A percentile compares a stretch with the other conserved stretches of the same genome.
These are phyloP conservation scores for Exserohilum rostratum DNA, from an alignment of 2,329 filamentous ascomycete genomes.

Conservation along the genomic window DNA sequence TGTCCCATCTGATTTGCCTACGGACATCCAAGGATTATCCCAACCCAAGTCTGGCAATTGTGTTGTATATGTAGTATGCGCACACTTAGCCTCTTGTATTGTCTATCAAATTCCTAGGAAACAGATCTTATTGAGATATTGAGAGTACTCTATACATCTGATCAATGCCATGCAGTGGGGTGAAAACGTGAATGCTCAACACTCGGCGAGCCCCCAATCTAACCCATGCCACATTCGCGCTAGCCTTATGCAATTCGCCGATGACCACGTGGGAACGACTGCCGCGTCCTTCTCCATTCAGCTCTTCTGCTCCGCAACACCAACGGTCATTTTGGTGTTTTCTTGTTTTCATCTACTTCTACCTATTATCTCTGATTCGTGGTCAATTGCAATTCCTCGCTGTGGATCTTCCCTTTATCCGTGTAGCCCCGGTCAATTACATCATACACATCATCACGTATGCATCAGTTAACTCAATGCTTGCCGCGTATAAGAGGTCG, in stretches of 20 bases:
- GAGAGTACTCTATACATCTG: too few species aligned
- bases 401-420: not conserved
- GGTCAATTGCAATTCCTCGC: not conserved
- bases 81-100: too few species aligned
- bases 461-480: not conserved
- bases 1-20: too few species aligned
- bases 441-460: not conserved
- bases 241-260: slow-evolving; percentile 14
- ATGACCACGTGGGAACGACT: slow-evolving; percentile 2
- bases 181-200: not conserved
- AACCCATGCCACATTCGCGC: not conserved
- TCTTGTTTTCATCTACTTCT: slow-evolving; percentile 1
- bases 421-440: not conserved
- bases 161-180: too few species aligned
- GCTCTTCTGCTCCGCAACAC: not conserved
- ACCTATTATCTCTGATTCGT: not conserved
- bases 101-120: too few species aligned
- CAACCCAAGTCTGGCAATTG: too few species aligned
- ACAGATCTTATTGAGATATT: too few species aligned
- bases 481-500: not conserved
- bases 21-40: too few species aligned
- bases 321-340: slow-evolving; percentile 7
- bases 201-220: not conserved
- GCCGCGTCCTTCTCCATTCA: slow-evolving; percentile 2
- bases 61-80: too few species aligned